Conservation (phyloP, 495 filamentous ascomycete genomes). For the Tuber borchii region DNA sequence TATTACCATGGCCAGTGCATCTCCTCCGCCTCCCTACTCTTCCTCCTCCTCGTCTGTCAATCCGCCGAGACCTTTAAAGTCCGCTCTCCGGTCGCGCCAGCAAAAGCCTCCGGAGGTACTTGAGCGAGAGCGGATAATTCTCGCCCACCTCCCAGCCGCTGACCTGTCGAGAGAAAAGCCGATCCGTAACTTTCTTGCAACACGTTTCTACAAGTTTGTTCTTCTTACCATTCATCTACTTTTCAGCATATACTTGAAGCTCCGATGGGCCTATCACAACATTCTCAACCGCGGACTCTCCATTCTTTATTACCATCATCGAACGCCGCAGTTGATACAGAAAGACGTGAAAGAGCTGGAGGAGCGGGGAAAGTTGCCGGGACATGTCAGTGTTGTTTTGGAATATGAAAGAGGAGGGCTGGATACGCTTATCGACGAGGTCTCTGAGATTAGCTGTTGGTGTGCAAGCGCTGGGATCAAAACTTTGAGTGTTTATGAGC, state of each 20-base stretch:
- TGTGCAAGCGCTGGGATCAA: slow-evolving; percentile 79
- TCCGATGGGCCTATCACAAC: slow-evolving; percentile 70
- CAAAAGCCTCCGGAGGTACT: slow-evolving; percentile 24
- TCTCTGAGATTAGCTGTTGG: slow-evolving; percentile 85
- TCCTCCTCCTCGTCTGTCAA: slow-evolving; percentile 19
- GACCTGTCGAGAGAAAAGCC: slow-evolving; percentile 10
- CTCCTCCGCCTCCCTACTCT: slow-evolving; percentile 23
- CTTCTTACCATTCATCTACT: slow-evolving; percentile 60
- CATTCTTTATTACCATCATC: slow-evolving; percentile 84
- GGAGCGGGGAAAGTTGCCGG: slow-evolving; percentile 54
- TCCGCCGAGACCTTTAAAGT: slow-evolving; percentile 28
- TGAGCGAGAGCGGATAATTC: slow-evolving; percentile 35
- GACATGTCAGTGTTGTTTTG: slow-evolving; percentile 82
- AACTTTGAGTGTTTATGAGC: slow-evolving; percentile 81
- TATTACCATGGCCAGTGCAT: slow-evolving; percentile 25
- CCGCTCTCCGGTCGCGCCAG: slow-evolving; percentile 32
- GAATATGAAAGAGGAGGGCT: slow-evolving; percentile 65
- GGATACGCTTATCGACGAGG: slow-evolving; percentile 79
- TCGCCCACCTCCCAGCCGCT: slow-evolving; percentile 23
- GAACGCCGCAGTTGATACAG: slow-evolving; percentile 81
- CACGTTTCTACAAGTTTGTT: slow-evolving; percentile 33
- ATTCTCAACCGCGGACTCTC: slow-evolving; percentile 67
- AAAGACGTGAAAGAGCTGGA: slow-evolving; percentile 70
- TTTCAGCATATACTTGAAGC: slow-evolving; percentile 78
- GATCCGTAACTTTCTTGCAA: slow-evolving; percentile 34